phyloP scores from a whole-genome alignment of 1,139 yeast species.

The Magnusiomyces magnusii region DNA sequence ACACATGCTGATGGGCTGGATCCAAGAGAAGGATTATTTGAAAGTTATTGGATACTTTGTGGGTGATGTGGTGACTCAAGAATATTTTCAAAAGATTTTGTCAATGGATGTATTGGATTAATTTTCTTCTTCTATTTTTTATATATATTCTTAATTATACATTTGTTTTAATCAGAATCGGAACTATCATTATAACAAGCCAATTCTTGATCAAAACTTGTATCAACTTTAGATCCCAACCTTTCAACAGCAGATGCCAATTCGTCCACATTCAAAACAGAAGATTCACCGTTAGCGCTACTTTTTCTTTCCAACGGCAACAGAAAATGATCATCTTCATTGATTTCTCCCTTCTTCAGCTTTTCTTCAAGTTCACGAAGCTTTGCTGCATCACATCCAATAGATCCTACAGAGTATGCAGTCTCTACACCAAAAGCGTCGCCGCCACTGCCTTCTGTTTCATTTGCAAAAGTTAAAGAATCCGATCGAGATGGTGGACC shows the following conservation, averaged over 20 bases:
- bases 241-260: background rate
- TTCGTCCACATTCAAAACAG: background rate
- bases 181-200: background rate
- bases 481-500: constrained; percentile 13
- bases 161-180: background rate
- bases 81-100: background rate
- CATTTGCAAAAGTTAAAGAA: constrained; percentile 5
- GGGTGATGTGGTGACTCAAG: background rate
- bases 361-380: constrained; percentile 5
- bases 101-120: background rate
- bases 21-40: background rate
- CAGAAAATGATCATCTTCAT: no score
- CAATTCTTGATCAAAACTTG: background rate
- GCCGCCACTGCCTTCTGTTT: constrained; percentile 10
- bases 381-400: constrained; percentile 9
- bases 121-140: background rate
- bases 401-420: constrained; percentile 7
- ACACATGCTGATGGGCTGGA: background rate
- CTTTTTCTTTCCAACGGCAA: background rate
- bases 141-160: background rate
- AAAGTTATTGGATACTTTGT: background rate
- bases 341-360: background rate
- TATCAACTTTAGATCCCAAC: background rate
- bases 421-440: constrained; percentile 7
- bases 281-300: background rate